phyloP scores from a whole-genome alignment of 305 asterid species.

The Rubia peregrina region DNA sequence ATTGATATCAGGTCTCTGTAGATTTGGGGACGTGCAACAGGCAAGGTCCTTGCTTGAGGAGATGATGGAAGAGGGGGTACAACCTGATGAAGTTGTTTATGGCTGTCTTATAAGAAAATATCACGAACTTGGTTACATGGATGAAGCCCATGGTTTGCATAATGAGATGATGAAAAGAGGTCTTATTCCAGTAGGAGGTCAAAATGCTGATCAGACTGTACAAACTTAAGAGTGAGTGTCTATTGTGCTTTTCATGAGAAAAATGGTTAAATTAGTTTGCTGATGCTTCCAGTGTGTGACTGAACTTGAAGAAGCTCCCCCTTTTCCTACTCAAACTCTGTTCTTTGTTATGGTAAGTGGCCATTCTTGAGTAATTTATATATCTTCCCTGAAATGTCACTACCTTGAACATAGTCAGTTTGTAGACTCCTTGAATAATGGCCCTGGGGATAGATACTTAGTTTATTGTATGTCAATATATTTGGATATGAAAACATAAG shows the following conservation, averaged over 20 bases:
- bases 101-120: constrained; percentile 61
- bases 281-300: background rate
- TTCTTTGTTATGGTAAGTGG: background rate
- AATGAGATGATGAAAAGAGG: constrained; percentile 62
- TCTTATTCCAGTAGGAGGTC: constrained; percentile 27
- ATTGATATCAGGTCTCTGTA: constrained; percentile 66
- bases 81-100: constrained; percentile 67
- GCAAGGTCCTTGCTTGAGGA: constrained; percentile 60
- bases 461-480: background rate
- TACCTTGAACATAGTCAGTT: background rate
- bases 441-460: background rate
- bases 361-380: background rate
- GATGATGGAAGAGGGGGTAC: constrained; percentile 69
- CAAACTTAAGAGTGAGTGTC: constrained; percentile 26
- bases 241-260: constrained; percentile 12
- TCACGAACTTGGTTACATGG: constrained; percentile 46
- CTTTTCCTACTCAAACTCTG: background rate
- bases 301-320: constrained; percentile 1
- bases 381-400: background rate
- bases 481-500: background rate
- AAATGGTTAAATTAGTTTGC: background rate
- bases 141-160: constrained; percentile 53
- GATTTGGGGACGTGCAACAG: constrained; percentile 48
- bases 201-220: constrained; percentile 28
- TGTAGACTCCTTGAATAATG: background rate